Evolutionary conservation across 2,329 filamentous ascomycete species (phyloP), one percentile per base, ranked within the genome.

Genomic region (Penicillium sp.): DNA sequence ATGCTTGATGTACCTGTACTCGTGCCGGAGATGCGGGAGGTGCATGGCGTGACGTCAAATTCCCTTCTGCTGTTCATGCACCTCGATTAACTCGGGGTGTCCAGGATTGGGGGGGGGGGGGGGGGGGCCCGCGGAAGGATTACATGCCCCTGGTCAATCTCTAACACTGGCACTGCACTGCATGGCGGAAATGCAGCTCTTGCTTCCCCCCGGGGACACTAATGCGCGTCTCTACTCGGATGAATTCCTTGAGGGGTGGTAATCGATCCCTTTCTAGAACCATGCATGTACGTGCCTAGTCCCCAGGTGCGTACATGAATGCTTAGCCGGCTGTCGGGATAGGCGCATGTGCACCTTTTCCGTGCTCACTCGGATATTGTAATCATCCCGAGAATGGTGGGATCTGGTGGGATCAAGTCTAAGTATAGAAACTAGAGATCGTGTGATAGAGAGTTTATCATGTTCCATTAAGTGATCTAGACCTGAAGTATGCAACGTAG

Each of bases 171-270:
- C 56, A 58, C 56, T 47, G 55, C 57, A 42, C 43, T 56, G 56
- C 56, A 65, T 55, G 22, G 41, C 67, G 67, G 66, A 58, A 57
- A 53, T 68, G 68, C 65, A 65, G 42, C 58, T 57, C 40, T 29
- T 66, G 51, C 66, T 69, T 70, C 69, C 70, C 69, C 70, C 67
- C 67, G 69, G 49, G 49, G 20, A 23, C 64, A 64, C 70, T 71
- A 71, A 71, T 71, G 67, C 65, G 59, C 53, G 52, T 45, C 54
- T 54, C 53, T 61, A 57, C 53, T n/a, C 50, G 56, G 59, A 53
- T 51, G 31, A 20, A n/a, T 53, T 47, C 50, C 45, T 49, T 23
- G 53, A 54, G 43, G 44, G 40, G 48, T 40, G 33, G 53, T 53
- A 33, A 49, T 15, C 55, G 49, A 51, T 49, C 27, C 51, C 48